Base-by-base conservation (phyloP, 2,329 filamentous ascomycete species). In the Botrytis cinerea region DNA sequence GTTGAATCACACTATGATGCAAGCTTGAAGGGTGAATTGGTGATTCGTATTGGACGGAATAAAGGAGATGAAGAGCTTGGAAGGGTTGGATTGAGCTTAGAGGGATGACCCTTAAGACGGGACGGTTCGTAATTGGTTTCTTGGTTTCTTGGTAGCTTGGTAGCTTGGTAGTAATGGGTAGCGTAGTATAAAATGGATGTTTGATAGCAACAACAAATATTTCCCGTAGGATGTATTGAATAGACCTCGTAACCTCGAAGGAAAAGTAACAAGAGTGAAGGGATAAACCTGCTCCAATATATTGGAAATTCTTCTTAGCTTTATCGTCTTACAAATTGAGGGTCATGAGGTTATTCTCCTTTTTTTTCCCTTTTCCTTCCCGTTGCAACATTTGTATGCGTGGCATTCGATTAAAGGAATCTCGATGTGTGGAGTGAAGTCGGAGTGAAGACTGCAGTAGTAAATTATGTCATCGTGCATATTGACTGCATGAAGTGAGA, bases 301-400 rank as follows among this genome's bases (percentile, higher is more conserved):
- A 45, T 68, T 12, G 10, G 48, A 57, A 10, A 43, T 54, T 22
- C 16, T 16, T 67, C 46, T 54, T 54, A n/a, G 22, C n/a, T 14
- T 35, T 67, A 43, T 25, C 18, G 66, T 57, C 25, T 43, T 57
- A 68, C 66, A 32, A 68, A 57, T 57, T 68, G 18, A 43, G 18
- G 66, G 66, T 68, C 66, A 68, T 68, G 35, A 68, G 66, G 48
- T 10, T 57, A 32, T 57, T 57, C 28, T 57, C n/a, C n/a, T 57
- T 57, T 57, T 57, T 9, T 22, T 38, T 4, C 35, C 14, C 54
- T 68, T 68, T 4, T 7, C 48, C 18, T 38, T 32, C 48, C 18
- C 54, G 57, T 32, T 32, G 48, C 66, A 54, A 54, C 28, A n/a
- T 68, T 54, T 54, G 64, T 6, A 68, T 68, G 64, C 64, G 64